Percentiles rank a stretch among this genome's conserved stretches.
These are phyloP conservation scores for Geotrichum aggregatum DNA, from an alignment of 1,139 yeast genomes.

Conservation along the genomic window DNA sequence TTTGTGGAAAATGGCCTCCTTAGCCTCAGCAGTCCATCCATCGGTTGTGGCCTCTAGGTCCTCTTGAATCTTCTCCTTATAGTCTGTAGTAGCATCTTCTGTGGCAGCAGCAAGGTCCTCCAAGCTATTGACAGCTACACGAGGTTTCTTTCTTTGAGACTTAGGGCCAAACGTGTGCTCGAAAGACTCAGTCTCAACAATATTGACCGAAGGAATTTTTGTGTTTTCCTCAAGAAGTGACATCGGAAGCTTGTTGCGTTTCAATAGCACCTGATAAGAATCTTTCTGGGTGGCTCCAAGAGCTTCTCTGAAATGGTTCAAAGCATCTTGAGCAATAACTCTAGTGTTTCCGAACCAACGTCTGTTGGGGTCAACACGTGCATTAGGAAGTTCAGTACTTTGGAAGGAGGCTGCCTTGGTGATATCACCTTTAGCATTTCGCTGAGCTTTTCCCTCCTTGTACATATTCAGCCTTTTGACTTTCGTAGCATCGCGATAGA, in stretches of 20 bases:
- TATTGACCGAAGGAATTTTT: slow-evolving; percentile 72
- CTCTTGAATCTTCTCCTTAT: slow-evolving; percentile 71
- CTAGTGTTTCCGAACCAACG: slow-evolving; percentile 98
- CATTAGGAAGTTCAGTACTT: slow-evolving; percentile 81
- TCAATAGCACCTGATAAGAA: slow-evolving; percentile 79
- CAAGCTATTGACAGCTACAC: slow-evolving; percentile 68
- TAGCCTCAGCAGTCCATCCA: slow-evolving; percentile 83
- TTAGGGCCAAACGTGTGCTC: slow-evolving; percentile 87
- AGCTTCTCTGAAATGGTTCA: slow-evolving; percentile 90
- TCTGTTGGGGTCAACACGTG: slow-evolving; percentile 92
- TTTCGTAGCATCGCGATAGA: slow-evolving; percentile 86
- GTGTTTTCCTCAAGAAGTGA: slow-evolving; percentile 76
- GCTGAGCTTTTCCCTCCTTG: slow-evolving; percentile 80
- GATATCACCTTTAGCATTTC: slow-evolving; percentile 84
- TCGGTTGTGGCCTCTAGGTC: slow-evolving; percentile 48
- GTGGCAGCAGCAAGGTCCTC: slow-evolving; percentile 74
- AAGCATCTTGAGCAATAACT: slow-evolving; percentile 94
- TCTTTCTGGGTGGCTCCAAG: slow-evolving; percentile 83
- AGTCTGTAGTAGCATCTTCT: slow-evolving; percentile 55
- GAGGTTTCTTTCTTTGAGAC: slow-evolving; percentile 88
- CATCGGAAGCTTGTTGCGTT: slow-evolving; percentile 93
- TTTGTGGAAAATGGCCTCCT: slow-evolving; percentile 90
- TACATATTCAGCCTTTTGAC: slow-evolving; percentile 90
- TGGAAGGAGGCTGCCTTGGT: slow-evolving; percentile 85
- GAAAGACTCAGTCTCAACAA: slow-evolving; percentile 84